Base-by-base conservation (phyloP, 495 filamentous ascomycete species). In the Hyaloscypha bicolor region DNA sequence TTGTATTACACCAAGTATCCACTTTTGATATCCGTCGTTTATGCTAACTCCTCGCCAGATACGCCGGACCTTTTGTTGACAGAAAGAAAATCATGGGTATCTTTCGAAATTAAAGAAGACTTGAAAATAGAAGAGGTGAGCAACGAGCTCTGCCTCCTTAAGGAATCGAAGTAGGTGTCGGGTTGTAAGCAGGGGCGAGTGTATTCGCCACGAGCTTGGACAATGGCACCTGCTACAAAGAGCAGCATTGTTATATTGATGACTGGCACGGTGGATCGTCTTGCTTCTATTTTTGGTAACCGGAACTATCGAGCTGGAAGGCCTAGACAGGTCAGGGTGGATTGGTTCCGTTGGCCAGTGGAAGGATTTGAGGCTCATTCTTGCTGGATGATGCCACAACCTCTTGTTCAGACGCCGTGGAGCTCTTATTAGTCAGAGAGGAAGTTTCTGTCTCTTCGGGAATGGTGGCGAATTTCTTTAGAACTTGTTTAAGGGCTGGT, bases 401-500 rank as follows among this genome's bases (percentile, higher is more conserved):
- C 21, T 61, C 37, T 1, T 35, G n/a, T 58, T 57, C 52, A 30
- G 52, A 58, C 4, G 53, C 35, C 11, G 68, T 64, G 6, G 64
- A 66, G 51, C 31, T 55, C 16, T 65, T 66, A 6, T 65, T 52
- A 6, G 59, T 56, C 52, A 61, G 22, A 11, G 71, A 66, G 12
- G 59, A 31, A 0, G 62, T 70, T 60, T 86, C 84, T 0, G 78
- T 77, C 68, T 86, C 84, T 70, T 87, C 84, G 2, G 74, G 76
- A 48, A 86, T 87, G 0, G 84, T 85, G 8, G 83, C 82, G 66
- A 85, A 87, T 63, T 84, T 84, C 75, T 87, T 91, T 0, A 97
- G 80, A 2, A 97, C 93, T 67, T 93, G 87, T 76, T 95, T 96
- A 56, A 97, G 80, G 25, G 90, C 90, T 6, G 91, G 91, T 30